Percentiles rank a stretch among this genome's conserved stretches.
Evolutionary conservation across 2,329 filamentous ascomycete genomes (phyloP).

Genomic region (Talaromyces amestolkiae): DNA sequence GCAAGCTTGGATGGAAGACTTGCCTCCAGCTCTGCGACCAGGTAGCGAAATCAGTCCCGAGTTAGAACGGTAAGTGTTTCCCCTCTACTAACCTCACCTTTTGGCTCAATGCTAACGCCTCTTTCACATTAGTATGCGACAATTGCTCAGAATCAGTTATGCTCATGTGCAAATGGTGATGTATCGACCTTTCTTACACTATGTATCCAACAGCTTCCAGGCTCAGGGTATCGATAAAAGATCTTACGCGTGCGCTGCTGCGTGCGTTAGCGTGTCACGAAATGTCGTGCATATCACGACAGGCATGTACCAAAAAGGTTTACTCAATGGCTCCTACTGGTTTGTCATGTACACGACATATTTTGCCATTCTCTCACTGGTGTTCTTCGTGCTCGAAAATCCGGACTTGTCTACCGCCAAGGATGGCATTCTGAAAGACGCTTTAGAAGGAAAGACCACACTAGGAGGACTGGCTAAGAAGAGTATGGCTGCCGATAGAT

Average conservation of each 20-base stretch:
- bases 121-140: conserved; percentile 46
- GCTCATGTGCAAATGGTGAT: conserved; percentile 64
- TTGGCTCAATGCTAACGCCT: neutral
- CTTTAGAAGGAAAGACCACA: conserved; percentile 77
- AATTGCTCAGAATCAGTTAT: conserved; percentile 62
- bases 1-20: conserved; percentile 60
- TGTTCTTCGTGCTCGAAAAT: conserved; percentile 65
- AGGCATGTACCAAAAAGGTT: conserved; percentile 61
- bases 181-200: conserved; percentile 65
- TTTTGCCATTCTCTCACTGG: conserved; percentile 62
- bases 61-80: conserved; percentile 66
- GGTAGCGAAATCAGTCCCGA: conserved; percentile 73
- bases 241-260: conserved; percentile 64
- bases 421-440: conserved; percentile 77
- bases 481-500: conserved; percentile 85
- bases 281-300: conserved; percentile 66
- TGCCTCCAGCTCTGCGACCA: conserved; percentile 76
- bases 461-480: conserved; percentile 74
- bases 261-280: conserved; percentile 63
- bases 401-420: conserved; percentile 60
- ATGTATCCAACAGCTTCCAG: conserved; percentile 54
- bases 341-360: conserved; percentile 69
- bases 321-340: conserved; percentile 64
- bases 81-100: neutral
- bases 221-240: conserved; percentile 57